Evolutionary conservation across 768 basidiomycete genomes (phyloP).

Genomic region (Collybia sp.): DNA sequence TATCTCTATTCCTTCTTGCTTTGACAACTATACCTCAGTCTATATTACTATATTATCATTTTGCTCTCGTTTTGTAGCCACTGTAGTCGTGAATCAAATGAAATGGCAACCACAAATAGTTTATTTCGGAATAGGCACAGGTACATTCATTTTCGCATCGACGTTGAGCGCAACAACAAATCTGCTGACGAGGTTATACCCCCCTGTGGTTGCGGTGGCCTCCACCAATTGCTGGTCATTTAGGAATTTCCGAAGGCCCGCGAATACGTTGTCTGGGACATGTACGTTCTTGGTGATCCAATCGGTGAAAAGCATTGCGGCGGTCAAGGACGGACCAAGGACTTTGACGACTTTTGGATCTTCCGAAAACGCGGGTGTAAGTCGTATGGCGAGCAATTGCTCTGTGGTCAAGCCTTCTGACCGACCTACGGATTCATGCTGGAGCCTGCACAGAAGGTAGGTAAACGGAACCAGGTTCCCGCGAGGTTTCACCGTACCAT

Average conservation of each 20-base stretch:
- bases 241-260: conserved; percentile 15
- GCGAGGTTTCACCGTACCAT: conserved; percentile 13
- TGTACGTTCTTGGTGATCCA: conserved; percentile 18
- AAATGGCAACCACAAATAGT: neutral
- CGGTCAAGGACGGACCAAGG: conserved; percentile 18
- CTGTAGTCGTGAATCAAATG: too few relatives aligned
- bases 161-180: conserved; percentile 21
- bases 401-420: conserved; percentile 22
- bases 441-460: conserved; percentile 15
- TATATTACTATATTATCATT: neutral
- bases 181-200: conserved; percentile 25
- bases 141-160: conserved; percentile 20
- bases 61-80: neutral
- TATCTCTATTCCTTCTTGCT: too few relatives aligned
- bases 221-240: conserved; percentile 21
- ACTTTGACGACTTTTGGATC: conserved; percentile 5
- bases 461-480: neutral
- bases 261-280: conserved; percentile 18
- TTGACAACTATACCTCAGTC: too few relatives aligned
- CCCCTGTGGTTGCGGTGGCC: conserved; percentile 19
- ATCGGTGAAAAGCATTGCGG: conserved; percentile 21
- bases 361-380: conserved; percentile 12
- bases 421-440: conserved; percentile 26
- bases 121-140: conserved; percentile 18
- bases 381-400: conserved; percentile 20